A percentile compares a stretch with the other conserved stretches of the same genome.
Conservation (phyloP, 768 basidiomycete species). For the Filobasidium wieringae region DNA sequence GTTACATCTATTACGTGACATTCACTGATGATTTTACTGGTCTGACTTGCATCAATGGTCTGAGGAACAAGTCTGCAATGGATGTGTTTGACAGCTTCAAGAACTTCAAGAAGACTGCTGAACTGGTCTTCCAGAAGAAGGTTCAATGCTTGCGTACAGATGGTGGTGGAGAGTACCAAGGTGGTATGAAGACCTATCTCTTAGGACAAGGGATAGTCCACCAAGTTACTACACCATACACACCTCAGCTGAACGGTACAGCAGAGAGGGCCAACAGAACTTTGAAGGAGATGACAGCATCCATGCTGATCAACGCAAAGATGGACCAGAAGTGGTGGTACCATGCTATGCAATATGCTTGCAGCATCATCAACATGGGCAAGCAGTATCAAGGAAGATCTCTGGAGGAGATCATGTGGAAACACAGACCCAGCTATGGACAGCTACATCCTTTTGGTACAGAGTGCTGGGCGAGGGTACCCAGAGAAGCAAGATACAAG, state of each 20-base stretch:
- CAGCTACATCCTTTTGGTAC: conserved; percentile 6
- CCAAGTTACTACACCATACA: conserved; percentile 11
- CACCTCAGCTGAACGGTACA: conserved; percentile 9
- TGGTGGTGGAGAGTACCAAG: conserved; percentile 13
- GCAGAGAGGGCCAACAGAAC: conserved; percentile 19
- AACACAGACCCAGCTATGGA: conserved; percentile 2
- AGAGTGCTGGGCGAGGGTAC: background rate
- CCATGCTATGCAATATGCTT: conserved; percentile 1
- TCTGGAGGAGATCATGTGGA: background rate
- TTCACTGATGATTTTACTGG: conserved; percentile 18
- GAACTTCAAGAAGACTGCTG: background rate
- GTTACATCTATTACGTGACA: conserved; percentile 2
- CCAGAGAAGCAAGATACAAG: background rate
- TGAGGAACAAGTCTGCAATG: too few species aligned
- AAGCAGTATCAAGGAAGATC: conserved; percentile 2
- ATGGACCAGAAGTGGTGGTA: conserved; percentile 5
- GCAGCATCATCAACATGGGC: background rate
- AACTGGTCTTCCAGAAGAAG: background rate
- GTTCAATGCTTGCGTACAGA: conserved; percentile 14
- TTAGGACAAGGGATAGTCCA: conserved; percentile 2
- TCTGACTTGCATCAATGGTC: too few species aligned
- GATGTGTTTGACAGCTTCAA: background rate
- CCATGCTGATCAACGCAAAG: conserved; percentile 8
- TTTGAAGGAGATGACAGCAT: conserved; percentile 17
- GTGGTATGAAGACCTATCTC: background rate